phyloP scores from a whole-genome alignment of 768 basidiomycete species.

The Agaricus blazei region DNA sequence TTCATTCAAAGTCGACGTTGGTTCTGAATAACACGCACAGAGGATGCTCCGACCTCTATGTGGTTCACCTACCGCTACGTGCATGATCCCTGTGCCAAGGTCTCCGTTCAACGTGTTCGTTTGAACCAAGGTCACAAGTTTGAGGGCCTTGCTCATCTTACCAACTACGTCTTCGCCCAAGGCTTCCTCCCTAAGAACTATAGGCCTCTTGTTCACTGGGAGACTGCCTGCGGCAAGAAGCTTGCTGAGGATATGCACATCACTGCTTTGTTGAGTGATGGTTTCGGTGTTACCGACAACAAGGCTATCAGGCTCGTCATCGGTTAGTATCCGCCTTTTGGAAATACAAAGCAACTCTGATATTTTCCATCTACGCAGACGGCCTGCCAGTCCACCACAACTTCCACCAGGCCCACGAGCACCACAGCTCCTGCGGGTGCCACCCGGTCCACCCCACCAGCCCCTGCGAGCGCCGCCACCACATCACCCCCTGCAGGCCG shows the following conservation, averaged over 20 bases:
- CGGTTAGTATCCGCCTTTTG: conserved; percentile 18
- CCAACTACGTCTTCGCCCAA: conserved; percentile 40
- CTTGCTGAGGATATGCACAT: conserved; percentile 22
- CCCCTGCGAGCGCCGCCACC: background rate
- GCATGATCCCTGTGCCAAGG: conserved; percentile 23
- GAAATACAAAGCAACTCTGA: background rate
- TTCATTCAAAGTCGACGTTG: background rate
- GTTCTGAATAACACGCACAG: conserved; percentile 17
- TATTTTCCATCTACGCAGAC: background rate
- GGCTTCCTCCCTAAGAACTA: conserved; percentile 31
- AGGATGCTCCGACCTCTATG: conserved; percentile 32
- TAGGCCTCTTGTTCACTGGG: conserved; percentile 37
- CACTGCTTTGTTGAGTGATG: conserved; percentile 22
- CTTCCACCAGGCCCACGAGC: background rate
- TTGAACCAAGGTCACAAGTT: conserved; percentile 26
- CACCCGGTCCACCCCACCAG: background rate
- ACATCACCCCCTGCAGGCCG: background rate
- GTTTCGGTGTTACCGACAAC: conserved; percentile 28
- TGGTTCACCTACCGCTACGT: conserved; percentile 43
- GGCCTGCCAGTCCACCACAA: background rate
- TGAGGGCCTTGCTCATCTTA: conserved; percentile 39
- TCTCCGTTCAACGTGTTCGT: conserved; percentile 39
- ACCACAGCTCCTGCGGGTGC: background rate
- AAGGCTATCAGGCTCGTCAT: conserved; percentile 31
- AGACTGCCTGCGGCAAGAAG: conserved; percentile 28